Evolutionary conservation across 2,329 filamentous ascomycete genomes (phyloP).

Genomic region (Pestalotiopsis sp.): DNA sequence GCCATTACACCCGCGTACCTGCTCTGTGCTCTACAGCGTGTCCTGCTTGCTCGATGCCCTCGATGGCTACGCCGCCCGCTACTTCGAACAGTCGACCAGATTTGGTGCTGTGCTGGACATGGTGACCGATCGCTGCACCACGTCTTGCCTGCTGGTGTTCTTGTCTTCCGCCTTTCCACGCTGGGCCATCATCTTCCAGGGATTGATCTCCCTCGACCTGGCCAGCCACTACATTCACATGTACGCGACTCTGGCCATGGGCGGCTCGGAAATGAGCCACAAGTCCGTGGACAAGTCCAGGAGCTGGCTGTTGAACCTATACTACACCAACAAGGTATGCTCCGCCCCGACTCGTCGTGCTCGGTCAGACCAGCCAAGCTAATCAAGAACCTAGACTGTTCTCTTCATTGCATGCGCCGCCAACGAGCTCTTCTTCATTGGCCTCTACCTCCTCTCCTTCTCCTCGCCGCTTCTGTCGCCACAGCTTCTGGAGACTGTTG

Average conservation of each 20-base stretch:
- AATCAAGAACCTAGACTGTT: constrained; percentile 63
- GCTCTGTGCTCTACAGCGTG: constrained; percentile 86
- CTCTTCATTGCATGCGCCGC: constrained; percentile 87
- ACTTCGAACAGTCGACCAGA: constrained; percentile 88
- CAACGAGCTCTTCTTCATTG: constrained; percentile 98
- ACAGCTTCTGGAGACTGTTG: constrained; percentile 70
- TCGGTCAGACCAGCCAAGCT: not conserved
- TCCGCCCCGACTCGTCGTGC: constrained; percentile 18
- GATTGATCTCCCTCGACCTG: constrained; percentile 87
- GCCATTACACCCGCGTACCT: constrained; percentile 96
- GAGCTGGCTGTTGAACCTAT: constrained; percentile 89
- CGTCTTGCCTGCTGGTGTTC: constrained; percentile 92
- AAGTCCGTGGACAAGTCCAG: constrained; percentile 90
- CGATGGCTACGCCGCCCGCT: constrained; percentile 88
- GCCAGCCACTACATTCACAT: constrained; percentile 99
- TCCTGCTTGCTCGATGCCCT: constrained; percentile 95
- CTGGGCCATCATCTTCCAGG: constrained; percentile 93
- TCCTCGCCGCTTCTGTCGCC: constrained; percentile 88
- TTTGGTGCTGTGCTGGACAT: constrained; percentile 98
- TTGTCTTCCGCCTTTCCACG: constrained; percentile 91
- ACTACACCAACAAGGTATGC: constrained; percentile 94
- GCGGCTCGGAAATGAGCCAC: constrained; percentile 78
- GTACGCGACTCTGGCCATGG: constrained; percentile 92
- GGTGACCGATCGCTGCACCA: constrained; percentile 98
- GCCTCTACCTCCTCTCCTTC: constrained; percentile 96